These are phyloP conservation scores for Starmerella kuoi DNA, from an alignment of 805 yeast genomes.

Conservation along the genomic window DNA sequence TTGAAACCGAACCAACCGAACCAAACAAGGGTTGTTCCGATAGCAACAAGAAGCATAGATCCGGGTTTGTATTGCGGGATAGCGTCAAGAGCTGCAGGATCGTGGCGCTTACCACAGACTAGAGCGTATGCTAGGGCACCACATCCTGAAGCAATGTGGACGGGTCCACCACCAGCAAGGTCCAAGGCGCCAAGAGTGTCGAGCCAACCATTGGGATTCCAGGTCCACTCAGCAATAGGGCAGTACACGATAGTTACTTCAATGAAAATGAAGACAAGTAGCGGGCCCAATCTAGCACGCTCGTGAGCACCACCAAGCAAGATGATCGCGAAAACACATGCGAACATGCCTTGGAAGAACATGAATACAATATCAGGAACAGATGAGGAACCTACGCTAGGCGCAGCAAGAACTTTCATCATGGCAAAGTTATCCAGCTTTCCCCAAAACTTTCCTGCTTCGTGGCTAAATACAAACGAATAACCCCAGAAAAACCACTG, in stretches of 20 bases:
- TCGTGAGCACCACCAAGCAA: conserved; percentile 98
- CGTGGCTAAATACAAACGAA: conserved; percentile 71
- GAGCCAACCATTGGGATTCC: conserved; percentile 93
- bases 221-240: conserved; percentile 94
- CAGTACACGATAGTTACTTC: conserved; percentile 95
- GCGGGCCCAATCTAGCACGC: conserved; percentile 89
- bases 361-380: conserved; percentile 88
- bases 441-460: conserved; percentile 63
- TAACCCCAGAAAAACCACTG: conserved; percentile 99
- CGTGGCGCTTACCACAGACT: conserved; percentile 83
- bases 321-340: conserved; percentile 80
- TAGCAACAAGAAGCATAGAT: conserved; percentile 75
- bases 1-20: conserved; percentile 99
- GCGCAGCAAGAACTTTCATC: conserved; percentile 71
- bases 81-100: conserved; percentile 44
- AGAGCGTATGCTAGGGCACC: conserved; percentile 92
- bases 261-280: conserved; percentile 85
- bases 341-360: conserved; percentile 94
- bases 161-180: conserved; percentile 99
- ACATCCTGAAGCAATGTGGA: conserved; percentile 86
- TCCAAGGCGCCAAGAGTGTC: conserved; percentile 72
- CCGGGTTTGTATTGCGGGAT: conserved; percentile 90
- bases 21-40: conserved; percentile 93
- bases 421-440: conserved; percentile 69
- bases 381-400: conserved; percentile 42